Percentiles rank a stretch among this genome's conserved stretches.
Evolutionary conservation across 768 basidiomycete species (phyloP).

Genomic region (Phaffia tasmanica): DNA sequence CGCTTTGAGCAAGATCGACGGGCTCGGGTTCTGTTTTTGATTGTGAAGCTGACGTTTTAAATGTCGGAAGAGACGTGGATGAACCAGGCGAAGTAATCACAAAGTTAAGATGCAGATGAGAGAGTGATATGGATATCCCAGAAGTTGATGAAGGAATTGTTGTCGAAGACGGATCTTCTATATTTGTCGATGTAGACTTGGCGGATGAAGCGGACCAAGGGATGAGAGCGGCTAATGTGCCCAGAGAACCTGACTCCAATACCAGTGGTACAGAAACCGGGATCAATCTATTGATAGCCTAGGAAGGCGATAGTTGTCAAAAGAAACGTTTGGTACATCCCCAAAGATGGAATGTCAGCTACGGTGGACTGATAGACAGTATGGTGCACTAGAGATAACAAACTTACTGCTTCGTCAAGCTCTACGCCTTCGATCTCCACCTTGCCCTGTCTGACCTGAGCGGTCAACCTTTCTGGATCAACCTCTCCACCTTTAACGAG

Average conservation of each 20-base stretch:
- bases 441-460: conserved; percentile 81
- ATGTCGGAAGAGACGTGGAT: background rate
- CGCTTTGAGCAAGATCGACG: conserved; percentile 57
- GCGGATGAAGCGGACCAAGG: conserved; percentile 40
- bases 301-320: conserved; percentile 16
- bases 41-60: background rate
- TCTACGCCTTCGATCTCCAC: conserved; percentile 77
- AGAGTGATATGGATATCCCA: conserved; percentile 53
- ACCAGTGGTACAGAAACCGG: conserved; percentile 50
- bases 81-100: conserved; percentile 1
- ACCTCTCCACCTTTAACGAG: conserved; percentile 81
- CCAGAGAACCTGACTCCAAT: conserved; percentile 60
- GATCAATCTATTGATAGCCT: conserved; percentile 72
- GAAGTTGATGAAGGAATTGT: conserved; percentile 1
- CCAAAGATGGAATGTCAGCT: background rate
- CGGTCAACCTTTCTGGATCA: conserved; percentile 74
- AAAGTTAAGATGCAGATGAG: conserved; percentile 59
- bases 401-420: conserved; percentile 59
- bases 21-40: background rate
- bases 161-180: background rate
- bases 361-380: conserved; percentile 15
- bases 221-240: conserved; percentile 62
- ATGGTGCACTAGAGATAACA: conserved; percentile 12
- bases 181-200: background rate
- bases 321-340: background rate